Conservation (phyloP, 495 filamentous ascomycete genomes). For the Neurospora sp. region DNA sequence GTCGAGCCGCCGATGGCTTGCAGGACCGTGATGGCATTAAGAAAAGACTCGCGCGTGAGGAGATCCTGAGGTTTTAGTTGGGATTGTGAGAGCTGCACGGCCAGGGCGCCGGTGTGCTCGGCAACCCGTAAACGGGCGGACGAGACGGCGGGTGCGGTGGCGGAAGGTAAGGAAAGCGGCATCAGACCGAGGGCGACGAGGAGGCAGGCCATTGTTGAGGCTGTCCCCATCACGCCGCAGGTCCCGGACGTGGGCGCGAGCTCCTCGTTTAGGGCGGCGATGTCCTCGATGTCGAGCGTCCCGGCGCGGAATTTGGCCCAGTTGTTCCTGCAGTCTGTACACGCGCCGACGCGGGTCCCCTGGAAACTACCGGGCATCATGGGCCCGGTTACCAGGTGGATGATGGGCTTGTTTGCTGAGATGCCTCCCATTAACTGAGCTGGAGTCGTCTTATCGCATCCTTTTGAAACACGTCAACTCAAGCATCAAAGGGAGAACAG, state of each 20-base stretch:
- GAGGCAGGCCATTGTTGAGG: conserved; percentile 60
- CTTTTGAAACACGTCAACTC: conserved; percentile 16
- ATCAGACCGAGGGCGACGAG: conserved; percentile 55
- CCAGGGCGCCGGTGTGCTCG: conserved; percentile 50
- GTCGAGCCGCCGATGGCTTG: conserved; percentile 63
- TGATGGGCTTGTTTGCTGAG: conserved; percentile 56
- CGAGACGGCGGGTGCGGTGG: conserved; percentile 55
- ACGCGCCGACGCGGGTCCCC: conserved; percentile 50
- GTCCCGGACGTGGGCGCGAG: conserved; percentile 56
- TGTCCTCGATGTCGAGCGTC: conserved; percentile 54
- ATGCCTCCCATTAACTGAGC: conserved; percentile 63
- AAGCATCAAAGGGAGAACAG: background rate
- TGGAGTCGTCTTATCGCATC: conserved; percentile 60
- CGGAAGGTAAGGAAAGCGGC: conserved; percentile 38
- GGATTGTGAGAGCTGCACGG: conserved; percentile 27
- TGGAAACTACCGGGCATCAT: conserved; percentile 58
- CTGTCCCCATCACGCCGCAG: conserved; percentile 63
- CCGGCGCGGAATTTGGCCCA: conserved; percentile 56
- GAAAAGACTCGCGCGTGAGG: conserved; percentile 50
- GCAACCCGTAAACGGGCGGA: conserved; percentile 53
- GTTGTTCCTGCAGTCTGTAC: conserved; percentile 58
- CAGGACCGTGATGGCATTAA: conserved; percentile 58
- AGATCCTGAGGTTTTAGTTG: conserved; percentile 40
- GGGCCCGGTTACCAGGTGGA: conserved; percentile 54
- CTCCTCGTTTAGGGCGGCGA: conserved; percentile 55